Base-by-base conservation (phyloP, 163 green algal species). In the Coccomyxa subellipsoidea region DNA sequence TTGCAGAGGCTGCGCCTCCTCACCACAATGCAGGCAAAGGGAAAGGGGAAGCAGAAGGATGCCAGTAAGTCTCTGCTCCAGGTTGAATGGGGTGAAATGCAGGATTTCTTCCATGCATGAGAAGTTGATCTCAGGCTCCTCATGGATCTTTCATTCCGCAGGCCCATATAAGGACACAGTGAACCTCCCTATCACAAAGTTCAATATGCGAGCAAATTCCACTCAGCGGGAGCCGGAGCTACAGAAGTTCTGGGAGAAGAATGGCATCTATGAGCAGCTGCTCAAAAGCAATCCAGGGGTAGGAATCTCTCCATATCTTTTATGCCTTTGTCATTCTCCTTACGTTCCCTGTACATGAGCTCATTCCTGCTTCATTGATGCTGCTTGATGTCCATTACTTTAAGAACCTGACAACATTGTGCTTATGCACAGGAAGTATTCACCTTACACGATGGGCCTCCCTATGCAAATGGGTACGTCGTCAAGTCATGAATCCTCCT, bases 401-500 rank as follows among this genome's bases (percentile, higher is more conserved):
- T n/a, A n/a, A n/a, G n/a, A n/a, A n/a, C n/a, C n/a, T n/a, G n/a
- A n/a, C n/a, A n/a, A n/a, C n/a, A n/a, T n/a, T n/a, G n/a, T n/a
- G n/a, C n/a, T n/a, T 36, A 15, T 83, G 38, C 31, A 12, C 88
- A 94, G 90, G 91, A 93, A 39, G 54, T 85, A 5, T 99, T 96
- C 89, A 98, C 93, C 23, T 91, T 99, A 72, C 97, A 99, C 85
- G 97, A 99, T 86, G 96, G 96, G 5, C 97, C 97, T 9, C 97
- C 97, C 4, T 99, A 99, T 81, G 97, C 97, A 78, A 99, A 99
- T 88, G 97, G 97, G 70, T 40, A 31, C 21, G 70, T 15, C 32
- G 10, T 73, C 66, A 34, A 35, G 59, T 12, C 66, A 73, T 23
- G 6, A 73, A n/a, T n/a, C n/a, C n/a, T n/a, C 66, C n/a, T 73